Evolutionary conservation across 2,329 filamentous ascomycete species (phyloP).

Genomic region (Fonsecaea monophora): DNA sequence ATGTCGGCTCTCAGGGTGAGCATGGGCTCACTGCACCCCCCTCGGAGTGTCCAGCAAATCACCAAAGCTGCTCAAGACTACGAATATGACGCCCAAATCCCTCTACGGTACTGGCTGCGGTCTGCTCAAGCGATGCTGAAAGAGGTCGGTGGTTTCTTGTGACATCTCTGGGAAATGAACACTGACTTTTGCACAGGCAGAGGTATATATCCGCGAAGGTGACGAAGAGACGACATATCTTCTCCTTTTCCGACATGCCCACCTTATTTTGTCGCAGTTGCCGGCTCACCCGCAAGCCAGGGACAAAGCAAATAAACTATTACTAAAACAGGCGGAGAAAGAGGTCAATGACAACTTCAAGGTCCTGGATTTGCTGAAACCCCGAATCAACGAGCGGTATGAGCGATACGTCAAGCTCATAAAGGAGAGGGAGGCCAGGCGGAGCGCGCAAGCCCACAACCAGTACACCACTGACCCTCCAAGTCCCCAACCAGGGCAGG

Average conservation of each 20-base stretch:
- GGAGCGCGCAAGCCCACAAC: conserved; percentile 21
- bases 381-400: conserved; percentile 74
- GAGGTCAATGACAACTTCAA: conserved; percentile 69
- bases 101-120: conserved; percentile 80
- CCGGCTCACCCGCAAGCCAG: conserved; percentile 77
- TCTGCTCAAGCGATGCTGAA: conserved; percentile 79
- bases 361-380: conserved; percentile 79
- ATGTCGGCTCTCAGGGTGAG: conserved; percentile 35
- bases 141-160: conserved; percentile 65
- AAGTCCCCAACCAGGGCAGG: conserved; percentile 8
- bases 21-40: conserved; percentile 46
- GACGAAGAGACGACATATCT: conserved; percentile 89
- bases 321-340: conserved; percentile 63
- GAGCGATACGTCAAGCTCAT: conserved; percentile 68
- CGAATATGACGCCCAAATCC: conserved; percentile 77
- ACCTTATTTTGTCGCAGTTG: conserved; percentile 79
- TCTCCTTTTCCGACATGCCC: conserved; percentile 86
- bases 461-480: conserved; percentile 10
- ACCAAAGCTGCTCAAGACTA: conserved; percentile 77
- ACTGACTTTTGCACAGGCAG: conserved; percentile 64
- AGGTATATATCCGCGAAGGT: conserved; percentile 82
- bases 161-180: too few relatives aligned
- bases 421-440: conserved; percentile 52
- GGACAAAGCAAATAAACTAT: conserved; percentile 64
- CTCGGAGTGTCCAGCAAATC: conserved; percentile 78